Percentiles rank a stretch among this genome's conserved stretches.
Conservation (phyloP, 2,329 filamentous ascomycete species). For the Beauveria asiatica region DNA sequence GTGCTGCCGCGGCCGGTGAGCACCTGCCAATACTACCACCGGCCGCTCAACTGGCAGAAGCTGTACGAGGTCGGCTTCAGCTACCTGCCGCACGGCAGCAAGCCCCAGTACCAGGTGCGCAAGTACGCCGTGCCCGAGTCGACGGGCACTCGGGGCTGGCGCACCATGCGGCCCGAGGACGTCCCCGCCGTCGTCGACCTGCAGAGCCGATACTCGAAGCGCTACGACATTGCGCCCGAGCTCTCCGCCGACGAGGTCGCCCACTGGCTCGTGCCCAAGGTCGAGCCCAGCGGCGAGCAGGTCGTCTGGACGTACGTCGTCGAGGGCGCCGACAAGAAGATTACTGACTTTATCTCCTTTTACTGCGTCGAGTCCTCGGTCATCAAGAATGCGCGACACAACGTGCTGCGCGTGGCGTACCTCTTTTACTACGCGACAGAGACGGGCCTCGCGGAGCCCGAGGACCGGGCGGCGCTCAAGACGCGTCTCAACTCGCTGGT, state of each 20-base stretch:
- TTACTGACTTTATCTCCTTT: constrained; percentile 96
- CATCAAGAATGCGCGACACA: constrained; percentile 71
- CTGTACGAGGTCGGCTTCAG: constrained; percentile 93
- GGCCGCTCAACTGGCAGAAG: constrained; percentile 91
- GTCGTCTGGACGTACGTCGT: constrained; percentile 94
- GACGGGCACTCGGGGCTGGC: constrained; percentile 65
- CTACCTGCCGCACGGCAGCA: constrained; percentile 73
- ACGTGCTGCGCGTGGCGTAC: constrained; percentile 80
- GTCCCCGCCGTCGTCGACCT: constrained; percentile 66
- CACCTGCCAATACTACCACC: constrained; percentile 92
- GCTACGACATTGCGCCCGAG: constrained; percentile 76
- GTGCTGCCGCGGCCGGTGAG: constrained; percentile 86
- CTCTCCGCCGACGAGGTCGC: constrained; percentile 73
- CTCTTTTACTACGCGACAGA: constrained; percentile 95
- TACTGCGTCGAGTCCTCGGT: constrained; percentile 91
- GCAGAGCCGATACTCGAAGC: constrained; percentile 66
- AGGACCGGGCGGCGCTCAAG: constrained; percentile 55
- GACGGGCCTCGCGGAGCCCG: constrained; percentile 53
- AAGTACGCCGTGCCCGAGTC: constrained; percentile 75
- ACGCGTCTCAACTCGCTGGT: constrained; percentile 72
- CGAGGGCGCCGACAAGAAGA: constrained; percentile 64
- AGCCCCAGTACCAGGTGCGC: constrained; percentile 73
- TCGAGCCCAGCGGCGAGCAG: constrained; percentile 53
- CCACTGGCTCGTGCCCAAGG: constrained; percentile 76
- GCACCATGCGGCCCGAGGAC: constrained; percentile 73